phyloP scores from a whole-genome alignment of 2,329 filamentous ascomycete genomes.

The Aspergillus unguis region DNA sequence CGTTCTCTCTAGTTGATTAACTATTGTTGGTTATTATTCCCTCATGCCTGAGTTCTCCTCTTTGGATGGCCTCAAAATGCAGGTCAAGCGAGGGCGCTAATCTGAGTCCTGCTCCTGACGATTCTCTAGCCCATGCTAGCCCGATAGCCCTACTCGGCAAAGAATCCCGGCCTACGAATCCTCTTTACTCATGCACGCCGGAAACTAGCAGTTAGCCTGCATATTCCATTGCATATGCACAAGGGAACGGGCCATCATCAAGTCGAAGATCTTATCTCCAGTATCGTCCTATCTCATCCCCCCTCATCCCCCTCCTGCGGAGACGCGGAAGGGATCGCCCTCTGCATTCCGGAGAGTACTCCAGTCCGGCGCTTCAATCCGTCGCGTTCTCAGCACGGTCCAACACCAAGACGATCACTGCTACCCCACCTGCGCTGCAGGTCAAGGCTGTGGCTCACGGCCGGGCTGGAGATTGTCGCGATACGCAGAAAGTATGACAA shows the following conservation, averaged over 20 bases:
- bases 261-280: slow-evolving; percentile 6
- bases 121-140: not conserved
- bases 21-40: slow-evolving; percentile 2
- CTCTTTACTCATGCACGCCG: slow-evolving; percentile 3
- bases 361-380: not conserved
- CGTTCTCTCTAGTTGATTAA: not conserved
- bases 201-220: slow-evolving; percentile 8
- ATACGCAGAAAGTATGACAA: not conserved
- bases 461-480: no score
- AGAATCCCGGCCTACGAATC: slow-evolving; percentile 1
- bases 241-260: not conserved
- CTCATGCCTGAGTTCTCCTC: not conserved
- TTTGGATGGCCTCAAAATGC: not conserved
- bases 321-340: slow-evolving; percentile 1
- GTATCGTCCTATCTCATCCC: not conserved
- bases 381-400: not conserved
- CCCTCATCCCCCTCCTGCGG: not conserved
- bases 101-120: not conserved
- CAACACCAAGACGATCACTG: not conserved
- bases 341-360: slow-evolving; percentile 5
- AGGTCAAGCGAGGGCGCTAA: slow-evolving; percentile 6
- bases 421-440: not conserved
- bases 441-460: slow-evolving; percentile 1
- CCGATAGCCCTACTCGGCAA: not conserved
- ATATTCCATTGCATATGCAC: slow-evolving; percentile 5